A percentile compares a stretch with the other conserved stretches of the same genome.
Evolutionary conservation across 1,284 basidiomycete species (phyloP).

Genomic region (Sporisorium iseilematis-ciliati): DNA sequence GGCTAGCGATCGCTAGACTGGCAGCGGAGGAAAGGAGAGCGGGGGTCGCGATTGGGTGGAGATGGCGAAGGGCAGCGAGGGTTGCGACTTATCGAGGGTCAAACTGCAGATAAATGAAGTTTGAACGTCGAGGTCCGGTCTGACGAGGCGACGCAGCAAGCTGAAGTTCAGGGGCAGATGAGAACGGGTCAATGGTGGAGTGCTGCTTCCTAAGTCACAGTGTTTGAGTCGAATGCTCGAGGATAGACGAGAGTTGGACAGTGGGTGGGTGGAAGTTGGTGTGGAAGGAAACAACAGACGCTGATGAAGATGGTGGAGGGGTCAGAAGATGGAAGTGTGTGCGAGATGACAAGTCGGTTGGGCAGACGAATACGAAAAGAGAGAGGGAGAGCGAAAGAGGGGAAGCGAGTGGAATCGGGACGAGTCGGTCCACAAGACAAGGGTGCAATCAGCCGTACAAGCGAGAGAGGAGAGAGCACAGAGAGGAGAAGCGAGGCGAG

Average conservation of each 20-base stretch:
- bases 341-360: background rate
- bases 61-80: background rate
- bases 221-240: no score
- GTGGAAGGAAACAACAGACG: no score
- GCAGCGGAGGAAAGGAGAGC: no score
- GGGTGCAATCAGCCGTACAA: background rate
- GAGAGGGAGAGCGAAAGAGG: background rate
- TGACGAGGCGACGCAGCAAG: background rate
- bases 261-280: no score
- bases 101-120: background rate
- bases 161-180: background rate
- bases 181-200: background rate
- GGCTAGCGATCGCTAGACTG: no score
- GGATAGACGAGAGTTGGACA: no score
- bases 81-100: background rate
- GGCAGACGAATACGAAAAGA: background rate
- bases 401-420: background rate
- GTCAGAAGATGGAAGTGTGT: background rate
- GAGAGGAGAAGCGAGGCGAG: background rate
- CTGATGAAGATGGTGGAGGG: background rate
- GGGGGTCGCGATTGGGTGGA: no score
- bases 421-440: conserved; percentile 2
- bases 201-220: background rate
- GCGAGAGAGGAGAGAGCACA: background rate
- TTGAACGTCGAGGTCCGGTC: background rate